Base-by-base conservation (phyloP, 345 rosid species). In the Populus simonii region DNA sequence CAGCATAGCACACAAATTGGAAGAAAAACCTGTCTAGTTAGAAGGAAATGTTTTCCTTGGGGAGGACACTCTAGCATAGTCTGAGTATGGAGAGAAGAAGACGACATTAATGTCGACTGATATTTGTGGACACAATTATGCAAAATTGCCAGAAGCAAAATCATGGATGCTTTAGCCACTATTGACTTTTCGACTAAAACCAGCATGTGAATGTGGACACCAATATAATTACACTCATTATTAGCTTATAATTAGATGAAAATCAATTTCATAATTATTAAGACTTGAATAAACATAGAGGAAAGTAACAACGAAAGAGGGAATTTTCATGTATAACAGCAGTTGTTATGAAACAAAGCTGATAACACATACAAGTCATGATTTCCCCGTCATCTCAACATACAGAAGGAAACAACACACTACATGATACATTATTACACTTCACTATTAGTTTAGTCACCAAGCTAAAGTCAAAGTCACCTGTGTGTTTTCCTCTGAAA, bases 401-500 rank as follows among this genome's bases (percentile, higher is more conserved):
- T 82, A 87, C 84, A 84, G 39, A 86, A 86, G 86, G 87, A 82
- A 88, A 88, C 84, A 84, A 77, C 90, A 88, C 88, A 85, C 81
- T 80, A 89, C 81, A 84, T 78, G 75, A 85, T 77, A 86, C 89
- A 84, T 88, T 79, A 90, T 89, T 81, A 85, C 81, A 88, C 77
- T 75, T 84, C 83, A 86, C 84, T 84, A 89, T 82, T 82, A 89
- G 91, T 81, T 92, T 88, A 96, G 93, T 89, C 92, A 81, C 83
- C 88, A 79, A 72, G 80, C 87, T 87, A 87, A 82, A 78, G 84
- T 83, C 92, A 85, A 74, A 84, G 93, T 93, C 91, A 90, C 89
- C 91, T 87, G 93, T 80, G 84, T 66, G 84, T 74, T 82, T 88
- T 87, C 89, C 89, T 79, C 77, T 75, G 78, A 81, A 80, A 81